Conservation (phyloP, 257 asterid species). For the Solanum rostratum region DNA sequence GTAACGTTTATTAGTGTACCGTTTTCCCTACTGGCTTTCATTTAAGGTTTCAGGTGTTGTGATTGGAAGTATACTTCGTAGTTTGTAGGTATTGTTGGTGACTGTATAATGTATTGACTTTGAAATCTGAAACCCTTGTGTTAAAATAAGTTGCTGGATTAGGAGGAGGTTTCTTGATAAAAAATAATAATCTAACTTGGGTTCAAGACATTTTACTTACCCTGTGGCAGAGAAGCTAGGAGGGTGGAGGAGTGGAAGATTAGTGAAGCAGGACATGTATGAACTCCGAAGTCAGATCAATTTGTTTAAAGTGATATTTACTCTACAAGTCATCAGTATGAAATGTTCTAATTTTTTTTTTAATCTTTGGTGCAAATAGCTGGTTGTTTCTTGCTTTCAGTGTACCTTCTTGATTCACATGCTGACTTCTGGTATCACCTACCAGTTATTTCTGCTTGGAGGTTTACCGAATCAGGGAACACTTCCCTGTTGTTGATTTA, state of each 20-base stretch:
- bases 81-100: neutral
- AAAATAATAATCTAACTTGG: neutral
- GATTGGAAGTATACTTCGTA: neutral
- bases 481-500: neutral
- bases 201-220: neutral
- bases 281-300: neutral
- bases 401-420: neutral
- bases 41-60: neutral
- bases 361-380: neutral
- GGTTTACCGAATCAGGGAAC: neutral
- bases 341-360: neutral
- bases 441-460: neutral
- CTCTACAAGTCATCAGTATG: neutral
- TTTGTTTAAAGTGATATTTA: neutral
- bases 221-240: neutral
- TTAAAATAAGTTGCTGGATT: neutral
- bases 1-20: neutral
- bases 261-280: neutral
- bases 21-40: neutral
- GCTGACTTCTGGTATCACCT: neutral
- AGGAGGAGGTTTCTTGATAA: neutral
- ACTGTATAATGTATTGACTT: neutral
- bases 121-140: neutral
- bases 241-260: neutral
- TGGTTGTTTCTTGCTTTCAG: neutral